These are phyloP conservation scores for Dipteronia dyeriana DNA, from an alignment of 345 rosid species.

Conservation along the genomic window DNA sequence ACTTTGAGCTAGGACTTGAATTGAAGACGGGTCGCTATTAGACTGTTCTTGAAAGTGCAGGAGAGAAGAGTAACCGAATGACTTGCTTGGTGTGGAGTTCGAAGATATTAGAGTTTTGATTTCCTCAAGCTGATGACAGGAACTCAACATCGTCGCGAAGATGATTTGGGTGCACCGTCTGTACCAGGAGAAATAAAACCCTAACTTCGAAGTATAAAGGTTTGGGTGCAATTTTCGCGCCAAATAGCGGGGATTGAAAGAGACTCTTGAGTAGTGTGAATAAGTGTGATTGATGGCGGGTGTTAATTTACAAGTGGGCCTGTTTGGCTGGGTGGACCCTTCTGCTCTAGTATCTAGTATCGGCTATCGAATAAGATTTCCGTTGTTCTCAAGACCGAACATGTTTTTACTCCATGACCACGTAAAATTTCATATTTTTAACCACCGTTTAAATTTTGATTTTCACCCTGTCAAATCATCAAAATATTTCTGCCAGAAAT, in stretches of 20 bases:
- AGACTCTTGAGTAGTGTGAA: too few species aligned
- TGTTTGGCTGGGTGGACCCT: neutral
- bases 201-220: neutral
- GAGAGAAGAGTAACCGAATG: slow-evolving; percentile 45
- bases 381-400: too few species aligned
- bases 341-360: neutral
- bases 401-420: neutral
- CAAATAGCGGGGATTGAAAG: neutral
- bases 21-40: slow-evolving; percentile 24
- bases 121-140: slow-evolving; percentile 35
- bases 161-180: neutral
- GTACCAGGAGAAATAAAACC: neutral
- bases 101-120: slow-evolving; percentile 37
- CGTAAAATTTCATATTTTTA: too few species aligned
- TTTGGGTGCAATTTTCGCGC: slow-evolving; percentile 32
- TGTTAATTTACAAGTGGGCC: neutral
- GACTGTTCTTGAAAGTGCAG: slow-evolving; percentile 44
- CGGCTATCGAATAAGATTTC: neutral
- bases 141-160: slow-evolving; percentile 28
- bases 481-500: too few species aligned
- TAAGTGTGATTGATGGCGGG: neutral
- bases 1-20: slow-evolving; percentile 35
- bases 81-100: slow-evolving; percentile 31
- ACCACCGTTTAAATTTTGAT: too few species aligned
- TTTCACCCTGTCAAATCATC: too few species aligned